These are phyloP conservation scores for Sphagnurus paluster DNA, from an alignment of 1,284 basidiomycete species.

Conservation along the genomic window DNA sequence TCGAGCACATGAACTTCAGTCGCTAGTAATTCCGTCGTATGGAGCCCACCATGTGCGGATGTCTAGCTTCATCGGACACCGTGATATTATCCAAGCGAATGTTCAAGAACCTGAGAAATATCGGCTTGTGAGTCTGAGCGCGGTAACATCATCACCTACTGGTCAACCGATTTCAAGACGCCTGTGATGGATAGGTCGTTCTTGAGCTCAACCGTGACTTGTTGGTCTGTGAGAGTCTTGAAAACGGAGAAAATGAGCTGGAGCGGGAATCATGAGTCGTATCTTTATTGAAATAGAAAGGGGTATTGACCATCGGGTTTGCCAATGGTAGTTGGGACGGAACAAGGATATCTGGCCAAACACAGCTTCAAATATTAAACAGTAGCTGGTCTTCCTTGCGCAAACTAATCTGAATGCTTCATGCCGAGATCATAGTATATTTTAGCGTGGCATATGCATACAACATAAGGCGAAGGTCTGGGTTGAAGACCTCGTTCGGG, in stretches of 20 bases:
- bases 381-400: not conserved
- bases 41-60: slow-evolving; percentile 93
- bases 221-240: slow-evolving; percentile 98
- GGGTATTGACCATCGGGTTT: slow-evolving; percentile 16
- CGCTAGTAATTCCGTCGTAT: not conserved
- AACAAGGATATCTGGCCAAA: not conserved
- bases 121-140: slow-evolving; percentile 1
- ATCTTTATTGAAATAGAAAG: not conserved
- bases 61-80: slow-evolving; percentile 88
- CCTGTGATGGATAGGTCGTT: slow-evolving; percentile 98
- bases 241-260: slow-evolving; percentile 98
- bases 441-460: slow-evolving; percentile 5
- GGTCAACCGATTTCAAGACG: slow-evolving; percentile 96
- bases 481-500: slow-evolving; percentile 8
- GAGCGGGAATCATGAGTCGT: slow-evolving; percentile 7
- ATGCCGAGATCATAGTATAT: not conserved
- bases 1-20: not conserved
- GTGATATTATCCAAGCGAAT: slow-evolving; percentile 95
- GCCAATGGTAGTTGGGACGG: slow-evolving; percentile 1
- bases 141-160: slow-evolving; percentile 55
- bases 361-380: not conserved
- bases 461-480: not conserved
- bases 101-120: slow-evolving; percentile 81
- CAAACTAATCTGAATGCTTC: not conserved
- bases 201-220: slow-evolving; percentile 97